These are phyloP conservation scores for Nemania diffusa DNA, from an alignment of 2,329 filamentous ascomycete genomes.

Conservation along the genomic window DNA sequence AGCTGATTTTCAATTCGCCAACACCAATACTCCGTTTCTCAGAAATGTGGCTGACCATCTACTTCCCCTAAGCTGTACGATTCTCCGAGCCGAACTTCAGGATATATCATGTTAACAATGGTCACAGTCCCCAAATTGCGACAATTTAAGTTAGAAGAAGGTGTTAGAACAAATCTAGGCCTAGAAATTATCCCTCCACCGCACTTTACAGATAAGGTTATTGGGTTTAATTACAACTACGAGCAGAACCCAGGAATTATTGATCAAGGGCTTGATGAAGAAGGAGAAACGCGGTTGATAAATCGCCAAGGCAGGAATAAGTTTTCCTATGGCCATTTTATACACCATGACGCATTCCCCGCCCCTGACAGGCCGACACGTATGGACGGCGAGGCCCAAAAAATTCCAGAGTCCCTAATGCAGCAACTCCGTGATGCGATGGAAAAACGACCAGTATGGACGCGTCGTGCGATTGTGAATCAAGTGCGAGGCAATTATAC, in stretches of 20 bases:
- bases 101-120: conserved; percentile 35
- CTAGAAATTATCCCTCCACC: conserved; percentile 83
- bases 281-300: conserved; percentile 62
- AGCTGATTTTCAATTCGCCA: conserved; percentile 87
- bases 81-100: background rate
- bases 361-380: conserved; percentile 71
- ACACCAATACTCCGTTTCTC: conserved; percentile 74
- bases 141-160: conserved; percentile 73
- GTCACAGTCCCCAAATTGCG: conserved; percentile 61
- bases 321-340: conserved; percentile 66
- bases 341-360: conserved; percentile 70
- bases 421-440: conserved; percentile 72
- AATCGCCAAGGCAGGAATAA: conserved; percentile 68
- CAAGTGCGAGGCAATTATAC: conserved; percentile 65
- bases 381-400: conserved; percentile 62
- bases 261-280: conserved; percentile 65
- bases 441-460: conserved; percentile 83
- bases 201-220: conserved; percentile 76
- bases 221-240: conserved; percentile 84
- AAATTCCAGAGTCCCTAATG: conserved; percentile 72
- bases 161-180: conserved; percentile 66
- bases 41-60: conserved; percentile 76
- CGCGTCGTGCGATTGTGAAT: conserved; percentile 83
- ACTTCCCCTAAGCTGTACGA: conserved; percentile 74
- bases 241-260: conserved; percentile 85